Evolutionary conservation across 805 yeast genomes (phyloP), one percentile per base, ranked within the genome.

Genomic region (Candida mattraensis): DNA sequence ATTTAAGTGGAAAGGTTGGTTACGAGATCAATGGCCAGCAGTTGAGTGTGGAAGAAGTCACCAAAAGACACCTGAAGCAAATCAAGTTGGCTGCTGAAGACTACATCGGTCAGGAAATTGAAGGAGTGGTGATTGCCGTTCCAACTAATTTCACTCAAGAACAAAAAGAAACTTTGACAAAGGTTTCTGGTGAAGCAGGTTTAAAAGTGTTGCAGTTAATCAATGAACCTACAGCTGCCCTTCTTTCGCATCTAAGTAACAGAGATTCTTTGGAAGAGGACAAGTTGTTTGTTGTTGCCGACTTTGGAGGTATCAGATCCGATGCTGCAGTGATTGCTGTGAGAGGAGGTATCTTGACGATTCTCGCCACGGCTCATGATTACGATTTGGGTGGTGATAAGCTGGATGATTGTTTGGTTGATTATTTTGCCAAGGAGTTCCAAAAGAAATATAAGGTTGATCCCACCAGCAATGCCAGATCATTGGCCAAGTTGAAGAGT

Each of bases 261-360:
- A 68, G 75, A 28, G 77, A 73, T 45, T 63, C 67, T 37, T 61
- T 73, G 44, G 52, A 53, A 37, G 66, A 77, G 48, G 95, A 87
- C 66, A 83, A 83, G 70, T 64, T 86, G 42, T 81, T 81, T 56
- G 94, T 87, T 32, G 96, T 93, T 50, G 94, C 95, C 37, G 99
- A 93, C 65, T 86, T 93, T 55, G 99, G 99, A 62, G 97, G 96
- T 58, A 74, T 88, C 51, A 78, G 98, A 67, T 82, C 95, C 26
- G 98, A 93, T 60, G 96, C 89, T 44, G 96, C 98, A 41, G 89
- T 93, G 33, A 70, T 93, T 53, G 80, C 97, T 25, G 85, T 83
- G 35, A 81, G 97, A 70, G 96, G 96, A 47, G 99, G 99, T 55
- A 77, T 93, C 50, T 74, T 86, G 67, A 91, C 99, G 37, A 71